These are phyloP conservation scores for Penicillium argentinense DNA, from an alignment of 495 filamentous ascomycete genomes.

Conservation along the genomic window DNA sequence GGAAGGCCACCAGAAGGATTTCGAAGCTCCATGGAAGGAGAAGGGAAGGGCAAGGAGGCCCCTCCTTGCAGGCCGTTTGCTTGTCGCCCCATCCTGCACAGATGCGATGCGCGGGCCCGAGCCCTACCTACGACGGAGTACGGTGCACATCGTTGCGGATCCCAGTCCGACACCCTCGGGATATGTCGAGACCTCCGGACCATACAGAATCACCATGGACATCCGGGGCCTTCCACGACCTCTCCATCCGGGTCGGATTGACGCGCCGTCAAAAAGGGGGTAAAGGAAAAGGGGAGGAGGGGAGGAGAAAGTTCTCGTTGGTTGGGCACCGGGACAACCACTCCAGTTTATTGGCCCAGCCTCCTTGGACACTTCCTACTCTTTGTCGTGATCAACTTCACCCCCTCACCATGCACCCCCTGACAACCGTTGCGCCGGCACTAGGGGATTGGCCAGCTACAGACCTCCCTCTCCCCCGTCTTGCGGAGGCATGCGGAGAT, in stretches of 20 bases:
- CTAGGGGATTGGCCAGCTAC: neutral
- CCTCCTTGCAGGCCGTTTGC: slow-evolving; percentile 9
- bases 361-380: slow-evolving; percentile 1
- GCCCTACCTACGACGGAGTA: slow-evolving; percentile 5
- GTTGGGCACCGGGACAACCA: slow-evolving; percentile 7
- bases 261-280: neutral
- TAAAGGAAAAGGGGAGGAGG: neutral
- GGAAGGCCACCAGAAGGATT: slow-evolving; percentile 39
- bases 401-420: slow-evolving; percentile 4
- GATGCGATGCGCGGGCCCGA: slow-evolving; percentile 12
- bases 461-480: slow-evolving; percentile 7
- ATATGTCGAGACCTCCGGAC: neutral
- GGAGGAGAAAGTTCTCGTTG: neutral
- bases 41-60: slow-evolving; percentile 1
- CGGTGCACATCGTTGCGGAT: slow-evolving; percentile 1
- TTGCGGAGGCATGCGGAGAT: slow-evolving; percentile 16
- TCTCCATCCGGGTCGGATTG: neutral
- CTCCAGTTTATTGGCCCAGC: slow-evolving; percentile 3
- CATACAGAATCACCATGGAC: neutral
- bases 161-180: neutral
- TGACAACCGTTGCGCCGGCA: slow-evolving; percentile 14
- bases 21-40: slow-evolving; percentile 30
- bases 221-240: neutral
- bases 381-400: slow-evolving; percentile 16
- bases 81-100: slow-evolving; percentile 20